Percentiles rank a stretch among this genome's conserved stretches.
These are phyloP conservation scores for Lactarius deliciosus DNA, from an alignment of 768 basidiomycete species.

Conservation along the genomic window DNA sequence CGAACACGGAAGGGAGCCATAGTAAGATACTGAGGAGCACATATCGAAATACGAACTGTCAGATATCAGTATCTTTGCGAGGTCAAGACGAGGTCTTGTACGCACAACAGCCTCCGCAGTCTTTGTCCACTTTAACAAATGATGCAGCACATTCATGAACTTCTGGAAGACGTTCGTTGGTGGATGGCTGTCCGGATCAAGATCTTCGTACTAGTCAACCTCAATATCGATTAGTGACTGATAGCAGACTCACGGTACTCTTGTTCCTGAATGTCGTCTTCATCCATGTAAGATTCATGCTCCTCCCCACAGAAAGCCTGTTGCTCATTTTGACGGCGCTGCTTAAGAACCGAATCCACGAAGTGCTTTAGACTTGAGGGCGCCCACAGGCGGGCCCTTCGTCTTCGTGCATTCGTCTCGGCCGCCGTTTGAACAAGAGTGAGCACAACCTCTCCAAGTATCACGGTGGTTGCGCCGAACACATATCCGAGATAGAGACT, in stretches of 20 bases:
- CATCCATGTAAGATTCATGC: constrained; percentile 31
- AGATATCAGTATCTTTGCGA: constrained; percentile 1
- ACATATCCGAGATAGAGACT: constrained; percentile 52
- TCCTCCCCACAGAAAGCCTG: constrained; percentile 36
- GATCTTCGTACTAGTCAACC: constrained; percentile 31
- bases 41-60: constrained; percentile 52
- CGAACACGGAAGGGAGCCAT: constrained; percentile 51
- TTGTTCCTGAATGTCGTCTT: constrained; percentile 29
- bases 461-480: constrained; percentile 46
- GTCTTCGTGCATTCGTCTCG: constrained; percentile 41
- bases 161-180: constrained; percentile 46
- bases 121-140: constrained; percentile 41
- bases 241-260: constrained; percentile 26
- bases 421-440: constrained; percentile 40
- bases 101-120: constrained; percentile 44
- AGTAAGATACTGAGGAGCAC: constrained; percentile 48
- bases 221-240: neutral
- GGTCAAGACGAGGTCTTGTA: constrained; percentile 8
- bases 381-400: constrained; percentile 46
- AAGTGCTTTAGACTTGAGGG: constrained; percentile 46
- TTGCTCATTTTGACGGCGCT: constrained; percentile 30
- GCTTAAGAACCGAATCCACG: constrained; percentile 34
- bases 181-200: constrained; percentile 50
- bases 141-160: constrained; percentile 39
- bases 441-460: constrained; percentile 41